Conservation (phyloP, 805 yeast genomes). For the Geotrichum ghanense region DNA sequence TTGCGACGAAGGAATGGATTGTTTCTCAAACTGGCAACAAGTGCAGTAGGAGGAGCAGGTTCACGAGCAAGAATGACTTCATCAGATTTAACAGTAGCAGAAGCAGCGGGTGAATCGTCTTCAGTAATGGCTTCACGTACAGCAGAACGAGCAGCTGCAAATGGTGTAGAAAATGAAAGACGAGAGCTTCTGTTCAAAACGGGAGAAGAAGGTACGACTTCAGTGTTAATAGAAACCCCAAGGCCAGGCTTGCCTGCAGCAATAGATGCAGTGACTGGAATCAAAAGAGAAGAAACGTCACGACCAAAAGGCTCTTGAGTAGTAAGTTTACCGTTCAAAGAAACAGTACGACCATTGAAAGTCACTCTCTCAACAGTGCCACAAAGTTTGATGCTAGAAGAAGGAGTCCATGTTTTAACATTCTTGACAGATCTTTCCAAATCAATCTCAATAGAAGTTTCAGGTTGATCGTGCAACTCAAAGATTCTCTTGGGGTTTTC, state of each 20-base stretch:
- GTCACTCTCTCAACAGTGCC: slow-evolving; percentile 89
- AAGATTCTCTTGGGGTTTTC: slow-evolving; percentile 74
- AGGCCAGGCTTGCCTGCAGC: slow-evolving; percentile 19
- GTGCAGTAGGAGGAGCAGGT: slow-evolving; percentile 48
- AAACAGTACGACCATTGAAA: slow-evolving; percentile 65
- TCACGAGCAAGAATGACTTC: slow-evolving; percentile 20
- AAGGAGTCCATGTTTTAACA: slow-evolving; percentile 30
- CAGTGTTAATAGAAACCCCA: slow-evolving; percentile 16
- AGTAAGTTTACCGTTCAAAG: slow-evolving; percentile 70
- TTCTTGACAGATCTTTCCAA: slow-evolving; percentile 48
- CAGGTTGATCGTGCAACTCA: slow-evolving; percentile 64
- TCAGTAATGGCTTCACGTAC: background rate
- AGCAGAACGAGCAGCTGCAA: slow-evolving; percentile 9
- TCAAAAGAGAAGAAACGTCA: slow-evolving; percentile 30
- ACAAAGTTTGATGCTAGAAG: slow-evolving; percentile 37
- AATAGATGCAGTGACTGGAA: slow-evolving; percentile 22
- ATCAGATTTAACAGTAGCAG: slow-evolving; percentile 1
- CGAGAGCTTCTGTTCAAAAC: slow-evolving; percentile 14
- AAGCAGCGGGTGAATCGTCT: background rate
- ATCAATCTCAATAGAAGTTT: slow-evolving; percentile 70
- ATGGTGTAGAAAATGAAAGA: slow-evolving; percentile 10
- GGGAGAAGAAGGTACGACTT: slow-evolving; percentile 25
- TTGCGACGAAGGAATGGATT: slow-evolving; percentile 88
- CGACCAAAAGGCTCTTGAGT: slow-evolving; percentile 51
- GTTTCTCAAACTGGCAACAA: slow-evolving; percentile 67